A percentile compares a stretch with the other conserved stretches of the same genome.
phyloP scores from a whole-genome alignment of 1,284 basidiomycete genomes.

The Exobasidium rhododendri region DNA sequence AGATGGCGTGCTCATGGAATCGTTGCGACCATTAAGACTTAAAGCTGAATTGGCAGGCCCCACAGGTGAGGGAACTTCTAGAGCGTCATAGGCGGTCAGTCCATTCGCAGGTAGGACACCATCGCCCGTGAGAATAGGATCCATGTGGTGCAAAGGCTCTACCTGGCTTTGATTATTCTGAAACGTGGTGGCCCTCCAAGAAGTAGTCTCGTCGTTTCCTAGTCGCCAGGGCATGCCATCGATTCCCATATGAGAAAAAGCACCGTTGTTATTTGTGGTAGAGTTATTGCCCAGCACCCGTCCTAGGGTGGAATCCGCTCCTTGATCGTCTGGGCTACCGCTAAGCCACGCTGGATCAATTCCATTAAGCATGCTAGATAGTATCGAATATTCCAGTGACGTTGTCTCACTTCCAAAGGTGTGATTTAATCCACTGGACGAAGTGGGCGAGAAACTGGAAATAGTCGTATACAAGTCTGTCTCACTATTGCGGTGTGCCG shows the following conservation, averaged over 20 bases:
- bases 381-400: slow-evolving; percentile 84
- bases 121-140: not conserved
- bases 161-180: not conserved
- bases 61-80: slow-evolving; percentile 39
- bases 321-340: slow-evolving; percentile 10
- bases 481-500: not conserved
- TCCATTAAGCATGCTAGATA: slow-evolving; percentile 73
- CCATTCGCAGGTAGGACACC: not conserved
- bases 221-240: slow-evolving; percentile 12
- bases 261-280: not conserved
- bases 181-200: not conserved
- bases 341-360: slow-evolving; percentile 31
- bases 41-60: slow-evolving; percentile 10
- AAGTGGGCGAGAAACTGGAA: not conserved
- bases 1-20: not conserved
- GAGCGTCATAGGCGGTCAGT: slow-evolving; percentile 21
- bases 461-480: not conserved
- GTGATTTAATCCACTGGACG: slow-evolving; percentile 3
- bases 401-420: slow-evolving; percentile 77
- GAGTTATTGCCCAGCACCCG: not conserved
- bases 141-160: slow-evolving; percentile 10
- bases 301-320: not conserved
- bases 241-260: slow-evolving; percentile 9
- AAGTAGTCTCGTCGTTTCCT: not conserved
- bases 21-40: not conserved